These are phyloP conservation scores for Penicillium sp. DNA, from an alignment of 2,329 filamentous ascomycete genomes.

Conservation along the genomic window DNA sequence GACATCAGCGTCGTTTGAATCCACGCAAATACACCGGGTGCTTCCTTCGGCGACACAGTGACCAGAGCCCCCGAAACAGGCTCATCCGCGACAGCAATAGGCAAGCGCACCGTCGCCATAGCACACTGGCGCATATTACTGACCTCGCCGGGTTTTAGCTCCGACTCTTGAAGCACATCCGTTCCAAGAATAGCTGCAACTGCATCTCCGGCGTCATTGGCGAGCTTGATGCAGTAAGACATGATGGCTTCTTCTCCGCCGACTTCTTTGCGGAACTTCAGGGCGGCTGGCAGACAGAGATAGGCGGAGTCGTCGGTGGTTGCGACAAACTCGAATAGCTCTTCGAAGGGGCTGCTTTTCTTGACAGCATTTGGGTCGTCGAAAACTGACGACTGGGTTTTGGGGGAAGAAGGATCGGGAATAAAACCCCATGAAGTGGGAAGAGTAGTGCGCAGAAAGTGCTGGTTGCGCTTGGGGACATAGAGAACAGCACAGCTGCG, in stretches of 20 bases:
- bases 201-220: constrained; percentile 56
- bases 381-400: constrained; percentile 48
- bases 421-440: constrained; percentile 77
- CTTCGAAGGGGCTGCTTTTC: constrained; percentile 57
- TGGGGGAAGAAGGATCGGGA: constrained; percentile 34
- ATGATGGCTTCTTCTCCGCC: constrained; percentile 69
- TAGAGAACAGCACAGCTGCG: constrained; percentile 77
- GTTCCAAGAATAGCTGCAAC: constrained; percentile 64
- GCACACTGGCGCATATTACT: constrained; percentile 56
- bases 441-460: constrained; percentile 65
- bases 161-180: constrained; percentile 57
- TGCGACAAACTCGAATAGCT: constrained; percentile 69
- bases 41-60: constrained; percentile 39
- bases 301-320: constrained; percentile 70
- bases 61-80: not conserved
- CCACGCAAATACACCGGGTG: constrained; percentile 51
- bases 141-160: constrained; percentile 23
- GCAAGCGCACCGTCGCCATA: constrained; percentile 69
- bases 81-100: constrained; percentile 46
- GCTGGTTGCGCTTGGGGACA: constrained; percentile 70
- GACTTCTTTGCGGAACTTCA: constrained; percentile 63
- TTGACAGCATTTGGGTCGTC: constrained; percentile 22
- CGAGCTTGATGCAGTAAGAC: constrained; percentile 59
- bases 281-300: constrained; percentile 64
- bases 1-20: constrained; percentile 51